Conservation (phyloP, 176 grass and related monocot genomes). For the Zoysia pacifica region DNA sequence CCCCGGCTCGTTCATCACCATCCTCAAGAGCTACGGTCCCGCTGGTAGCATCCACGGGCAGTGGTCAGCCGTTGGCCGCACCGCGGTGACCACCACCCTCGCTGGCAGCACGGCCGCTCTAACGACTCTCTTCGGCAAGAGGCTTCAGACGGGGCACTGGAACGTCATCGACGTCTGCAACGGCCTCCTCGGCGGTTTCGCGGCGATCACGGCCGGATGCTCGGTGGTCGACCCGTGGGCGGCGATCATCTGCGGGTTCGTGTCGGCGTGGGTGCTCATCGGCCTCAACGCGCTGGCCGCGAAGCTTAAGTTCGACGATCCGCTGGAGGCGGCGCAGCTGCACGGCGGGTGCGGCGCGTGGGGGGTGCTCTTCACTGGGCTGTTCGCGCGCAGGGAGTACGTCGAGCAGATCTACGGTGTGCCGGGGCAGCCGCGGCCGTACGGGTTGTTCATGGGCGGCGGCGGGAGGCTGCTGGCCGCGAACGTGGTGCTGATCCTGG, state of each 20-base stretch:
- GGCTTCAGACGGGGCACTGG: conserved; percentile 65
- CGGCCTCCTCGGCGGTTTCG: conserved; percentile 70
- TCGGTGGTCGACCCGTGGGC: conserved; percentile 67
- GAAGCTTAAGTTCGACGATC: conserved; percentile 57
- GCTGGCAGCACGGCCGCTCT: conserved; percentile 67
- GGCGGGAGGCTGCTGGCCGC: conserved; percentile 48
- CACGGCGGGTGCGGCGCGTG: conserved; percentile 71
- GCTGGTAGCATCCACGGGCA: conserved; percentile 63
- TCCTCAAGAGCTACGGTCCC: conserved; percentile 58
- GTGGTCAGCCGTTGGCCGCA: conserved; percentile 74
- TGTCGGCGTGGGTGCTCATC: conserved; percentile 72
- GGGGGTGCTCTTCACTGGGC: conserved; percentile 68
- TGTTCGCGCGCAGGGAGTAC: conserved; percentile 57
- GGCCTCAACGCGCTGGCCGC: conserved; percentile 51
- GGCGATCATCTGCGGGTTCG: conserved; percentile 63
- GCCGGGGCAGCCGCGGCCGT: conserved; percentile 35
- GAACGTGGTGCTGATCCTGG: conserved; percentile 52
- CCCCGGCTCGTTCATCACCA: conserved; percentile 64
- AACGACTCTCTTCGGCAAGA: conserved; percentile 67
- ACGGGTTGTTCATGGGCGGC: conserved; percentile 66
- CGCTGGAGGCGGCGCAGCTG: conserved; percentile 65
- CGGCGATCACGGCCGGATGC: conserved; percentile 62
- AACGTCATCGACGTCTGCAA: conserved; percentile 83
- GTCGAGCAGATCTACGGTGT: conserved; percentile 53
- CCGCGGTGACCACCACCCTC: conserved; percentile 69